A percentile compares a stretch with the other conserved stretches of the same genome.
phyloP scores from a whole-genome alignment of 2,329 filamentous ascomycete species.

The Calycina marina region DNA sequence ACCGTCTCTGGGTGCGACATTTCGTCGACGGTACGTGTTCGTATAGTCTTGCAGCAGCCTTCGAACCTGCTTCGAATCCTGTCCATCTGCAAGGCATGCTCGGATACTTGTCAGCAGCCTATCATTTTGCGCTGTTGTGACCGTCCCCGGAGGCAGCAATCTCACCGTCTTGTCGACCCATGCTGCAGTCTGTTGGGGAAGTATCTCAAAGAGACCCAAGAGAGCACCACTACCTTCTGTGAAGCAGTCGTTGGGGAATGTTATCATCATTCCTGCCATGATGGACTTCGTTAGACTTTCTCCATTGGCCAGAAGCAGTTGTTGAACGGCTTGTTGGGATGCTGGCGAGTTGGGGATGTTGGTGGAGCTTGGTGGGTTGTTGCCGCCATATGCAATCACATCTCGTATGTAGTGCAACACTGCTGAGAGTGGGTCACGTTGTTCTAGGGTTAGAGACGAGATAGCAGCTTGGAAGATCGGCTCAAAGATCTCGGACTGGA shows the following conservation, averaged over 20 bases:
- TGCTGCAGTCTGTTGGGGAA: conserved; percentile 61
- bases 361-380: conserved; percentile 51
- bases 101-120: conserved; percentile 68
- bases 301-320: conserved; percentile 55
- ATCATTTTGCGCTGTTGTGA: conserved; percentile 68
- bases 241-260: conserved; percentile 90
- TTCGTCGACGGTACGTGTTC: conserved; percentile 80
- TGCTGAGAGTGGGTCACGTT: conserved; percentile 80
- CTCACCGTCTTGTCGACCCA: conserved; percentile 80
- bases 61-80: conserved; percentile 60
- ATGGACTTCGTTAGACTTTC: conserved; percentile 74
- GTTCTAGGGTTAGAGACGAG: conserved; percentile 74
- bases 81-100: conserved; percentile 53
- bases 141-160: conserved; percentile 68
- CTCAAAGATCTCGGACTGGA: conserved; percentile 63
- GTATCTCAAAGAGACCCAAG: conserved; percentile 73
- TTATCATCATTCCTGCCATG: conserved; percentile 98
- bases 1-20: conserved; percentile 89
- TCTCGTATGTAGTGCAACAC: conserved; percentile 89
- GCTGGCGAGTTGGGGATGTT: conserved; percentile 49
- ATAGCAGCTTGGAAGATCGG: conserved; percentile 80
- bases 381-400: conserved; percentile 73
- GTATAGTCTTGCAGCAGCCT: conserved; percentile 91
- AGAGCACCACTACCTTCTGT: conserved; percentile 89
- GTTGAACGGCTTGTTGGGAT: conserved; percentile 58